These are phyloP conservation scores for Phialemoniopsis sp. DNA, from an alignment of 2,329 filamentous ascomycete species.

Conservation along the genomic window DNA sequence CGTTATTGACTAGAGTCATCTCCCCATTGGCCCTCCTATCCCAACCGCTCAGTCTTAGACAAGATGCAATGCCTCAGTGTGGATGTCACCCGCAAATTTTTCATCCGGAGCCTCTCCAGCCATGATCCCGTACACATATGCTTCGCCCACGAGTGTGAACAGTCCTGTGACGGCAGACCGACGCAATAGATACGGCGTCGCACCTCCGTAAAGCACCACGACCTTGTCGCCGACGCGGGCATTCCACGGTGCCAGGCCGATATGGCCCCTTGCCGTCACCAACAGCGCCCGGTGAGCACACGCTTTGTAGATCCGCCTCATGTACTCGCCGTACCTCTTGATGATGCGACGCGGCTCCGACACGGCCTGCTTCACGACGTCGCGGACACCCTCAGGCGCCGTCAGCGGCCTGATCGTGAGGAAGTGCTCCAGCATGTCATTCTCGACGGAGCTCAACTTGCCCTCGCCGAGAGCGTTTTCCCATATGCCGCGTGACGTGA, in stretches of 20 bases:
- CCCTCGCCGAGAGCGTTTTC: slow-evolving; percentile 3
- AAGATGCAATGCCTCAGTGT: too few relatives aligned
- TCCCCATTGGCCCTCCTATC: too few relatives aligned
- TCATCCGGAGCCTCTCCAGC: neutral
- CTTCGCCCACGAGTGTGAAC: too few relatives aligned
- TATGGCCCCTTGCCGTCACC: neutral
- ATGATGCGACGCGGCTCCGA: slow-evolving; percentile 2
- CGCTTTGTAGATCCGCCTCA: slow-evolving; percentile 2
- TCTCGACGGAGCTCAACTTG: slow-evolving; percentile 4
- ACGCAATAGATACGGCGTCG: neutral
- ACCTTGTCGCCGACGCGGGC: neutral
- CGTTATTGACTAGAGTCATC: too few relatives aligned
- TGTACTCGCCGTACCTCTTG: slow-evolving; percentile 5
- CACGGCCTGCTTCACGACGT: neutral
- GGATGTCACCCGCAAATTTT: too few relatives aligned
- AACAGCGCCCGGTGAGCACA: slow-evolving; percentile 6
- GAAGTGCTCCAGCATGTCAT: slow-evolving; percentile 5
- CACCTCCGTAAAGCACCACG: neutral
- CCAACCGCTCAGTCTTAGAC: too few relatives aligned
- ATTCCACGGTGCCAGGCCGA: neutral
- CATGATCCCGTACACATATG: neutral
- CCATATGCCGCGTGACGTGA: neutral
- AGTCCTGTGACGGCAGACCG: too few relatives aligned
- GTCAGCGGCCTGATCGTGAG: neutral
- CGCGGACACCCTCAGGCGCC: neutral